A percentile compares a stretch with the other conserved stretches of the same genome.
Evolutionary conservation across 345 rosid genomes (phyloP).

Genomic region (Gossypium raimondii): DNA sequence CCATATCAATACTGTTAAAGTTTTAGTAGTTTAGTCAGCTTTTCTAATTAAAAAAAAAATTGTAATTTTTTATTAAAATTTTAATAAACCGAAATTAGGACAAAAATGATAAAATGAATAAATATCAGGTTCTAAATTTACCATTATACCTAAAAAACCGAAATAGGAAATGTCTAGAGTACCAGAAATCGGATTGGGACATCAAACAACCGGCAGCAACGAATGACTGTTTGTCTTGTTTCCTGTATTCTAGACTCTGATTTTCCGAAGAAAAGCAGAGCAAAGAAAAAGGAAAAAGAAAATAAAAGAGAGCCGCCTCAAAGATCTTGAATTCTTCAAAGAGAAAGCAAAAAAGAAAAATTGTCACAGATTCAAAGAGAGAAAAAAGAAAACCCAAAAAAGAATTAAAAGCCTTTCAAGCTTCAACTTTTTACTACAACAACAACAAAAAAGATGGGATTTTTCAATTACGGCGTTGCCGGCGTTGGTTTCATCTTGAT

Average conservation of each 20-base stretch:
- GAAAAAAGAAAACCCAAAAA: background rate
- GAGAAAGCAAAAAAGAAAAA: background rate
- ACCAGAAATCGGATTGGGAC: background rate
- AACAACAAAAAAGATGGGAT: conserved; percentile 35
- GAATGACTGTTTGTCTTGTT: background rate
- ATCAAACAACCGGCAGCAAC: background rate
- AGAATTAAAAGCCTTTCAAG: background rate
- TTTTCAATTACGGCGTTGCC: conserved; percentile 42
- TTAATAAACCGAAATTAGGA: too few relatives aligned
- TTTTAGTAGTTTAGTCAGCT: too few relatives aligned
- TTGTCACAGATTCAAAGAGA: background rate
- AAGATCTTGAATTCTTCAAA: background rate
- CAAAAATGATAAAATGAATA: too few relatives aligned
- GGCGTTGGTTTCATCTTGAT: conserved; percentile 63
- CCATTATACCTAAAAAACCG: too few relatives aligned
- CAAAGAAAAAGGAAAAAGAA: background rate
- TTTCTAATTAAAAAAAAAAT: too few relatives aligned
- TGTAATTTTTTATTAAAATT: too few relatives aligned
- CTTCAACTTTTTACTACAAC: background rate
- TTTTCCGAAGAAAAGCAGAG: background rate
- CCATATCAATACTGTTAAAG: too few relatives aligned
- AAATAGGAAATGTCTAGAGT: background rate
- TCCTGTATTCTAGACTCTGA: background rate
- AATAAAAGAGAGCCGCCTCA: background rate
- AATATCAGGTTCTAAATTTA: too few relatives aligned